Conservation (phyloP, 495 filamentous ascomycete genomes). For the Letharia columbiana region DNA sequence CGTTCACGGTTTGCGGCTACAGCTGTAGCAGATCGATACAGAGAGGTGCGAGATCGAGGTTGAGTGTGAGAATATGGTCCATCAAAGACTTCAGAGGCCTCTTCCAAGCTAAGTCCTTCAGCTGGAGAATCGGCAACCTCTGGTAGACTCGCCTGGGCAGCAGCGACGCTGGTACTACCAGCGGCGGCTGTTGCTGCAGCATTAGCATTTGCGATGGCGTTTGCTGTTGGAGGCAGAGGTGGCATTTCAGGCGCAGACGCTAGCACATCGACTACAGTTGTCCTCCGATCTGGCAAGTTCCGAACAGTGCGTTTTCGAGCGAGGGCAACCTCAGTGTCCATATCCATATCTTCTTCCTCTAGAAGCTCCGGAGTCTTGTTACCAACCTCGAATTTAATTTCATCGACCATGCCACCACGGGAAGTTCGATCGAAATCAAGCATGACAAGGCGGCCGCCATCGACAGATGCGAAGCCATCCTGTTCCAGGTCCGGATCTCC, state of each 20-base stretch:
- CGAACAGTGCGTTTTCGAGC: conserved; percentile 58
- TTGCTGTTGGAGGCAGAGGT: conserved; percentile 20
- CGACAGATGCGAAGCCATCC: conserved; percentile 67
- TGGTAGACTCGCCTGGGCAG: neutral
- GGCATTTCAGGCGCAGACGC: conserved; percentile 22
- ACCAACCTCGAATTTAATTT: conserved; percentile 67
- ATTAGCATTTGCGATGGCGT: conserved; percentile 18
- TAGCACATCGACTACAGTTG: conserved; percentile 20
- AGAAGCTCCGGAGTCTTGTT: conserved; percentile 58
- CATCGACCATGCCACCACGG: conserved; percentile 44
- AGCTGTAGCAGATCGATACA: conserved; percentile 71
- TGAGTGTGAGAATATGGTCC: conserved; percentile 70
- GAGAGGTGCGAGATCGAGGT: conserved; percentile 65
- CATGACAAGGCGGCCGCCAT: conserved; percentile 69
- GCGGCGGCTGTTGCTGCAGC: neutral
- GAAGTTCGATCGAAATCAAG: conserved; percentile 63
- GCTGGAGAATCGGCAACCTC: conserved; percentile 11
- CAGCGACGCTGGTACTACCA: neutral
- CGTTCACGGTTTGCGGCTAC: conserved; percentile 60
- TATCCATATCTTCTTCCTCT: conserved; percentile 64
- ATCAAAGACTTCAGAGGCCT: conserved; percentile 38
- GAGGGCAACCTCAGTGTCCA: conserved; percentile 75
- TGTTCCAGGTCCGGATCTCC: conserved; percentile 54
- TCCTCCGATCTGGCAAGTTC: conserved; percentile 16
- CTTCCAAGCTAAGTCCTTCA: conserved; percentile 23